phyloP scores from a whole-genome alignment of 2,329 filamentous ascomycete genomes.

The Aquanectria penicillioides region DNA sequence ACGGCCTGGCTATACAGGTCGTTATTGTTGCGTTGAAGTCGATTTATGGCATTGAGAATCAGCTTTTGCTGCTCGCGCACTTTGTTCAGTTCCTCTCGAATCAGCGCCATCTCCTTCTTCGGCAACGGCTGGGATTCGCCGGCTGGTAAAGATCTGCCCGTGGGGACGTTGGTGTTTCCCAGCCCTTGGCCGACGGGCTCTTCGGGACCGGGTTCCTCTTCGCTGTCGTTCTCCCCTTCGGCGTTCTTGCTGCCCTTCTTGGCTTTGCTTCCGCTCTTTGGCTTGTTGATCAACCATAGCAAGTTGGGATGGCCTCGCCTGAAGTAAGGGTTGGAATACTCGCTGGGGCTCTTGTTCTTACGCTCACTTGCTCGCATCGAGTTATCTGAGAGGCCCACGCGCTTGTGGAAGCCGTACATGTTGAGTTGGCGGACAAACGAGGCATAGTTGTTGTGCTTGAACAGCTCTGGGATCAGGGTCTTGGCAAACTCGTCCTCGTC shows the following conservation, averaged over 20 bases:
- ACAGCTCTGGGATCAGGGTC: constrained; percentile 93
- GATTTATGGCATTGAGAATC: constrained; percentile 84
- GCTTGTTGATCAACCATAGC: constrained; percentile 96
- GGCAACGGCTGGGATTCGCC: constrained; percentile 61
- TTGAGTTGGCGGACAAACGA: constrained; percentile 96
- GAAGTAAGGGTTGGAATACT: constrained; percentile 98
- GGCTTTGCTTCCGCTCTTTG: constrained; percentile 75
- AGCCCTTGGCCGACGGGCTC: constrained; percentile 46
- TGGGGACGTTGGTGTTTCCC: constrained; percentile 30
- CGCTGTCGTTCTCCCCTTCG: constrained; percentile 78
- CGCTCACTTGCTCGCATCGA: constrained; percentile 97
- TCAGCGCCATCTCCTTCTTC: constrained; percentile 78
- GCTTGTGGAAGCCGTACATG: constrained; percentile 99
- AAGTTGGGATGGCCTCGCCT: constrained; percentile 91
- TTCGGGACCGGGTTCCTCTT: constrained; percentile 58
- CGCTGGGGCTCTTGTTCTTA: constrained; percentile 97
- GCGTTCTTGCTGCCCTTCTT: constrained; percentile 69
- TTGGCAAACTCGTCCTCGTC: constrained; percentile 99
- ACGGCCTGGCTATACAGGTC: constrained; percentile 88
- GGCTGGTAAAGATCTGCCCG: constrained; percentile 50
- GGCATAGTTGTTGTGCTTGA: constrained; percentile 99
- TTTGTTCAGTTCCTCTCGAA: constrained; percentile 83
- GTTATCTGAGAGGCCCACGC: constrained; percentile 91
- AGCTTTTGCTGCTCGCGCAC: constrained; percentile 87
- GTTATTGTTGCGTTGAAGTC: constrained; percentile 85